Evolutionary conservation across 768 basidiomycete species (phyloP).

Genomic region (Trametes cubensis): DNA sequence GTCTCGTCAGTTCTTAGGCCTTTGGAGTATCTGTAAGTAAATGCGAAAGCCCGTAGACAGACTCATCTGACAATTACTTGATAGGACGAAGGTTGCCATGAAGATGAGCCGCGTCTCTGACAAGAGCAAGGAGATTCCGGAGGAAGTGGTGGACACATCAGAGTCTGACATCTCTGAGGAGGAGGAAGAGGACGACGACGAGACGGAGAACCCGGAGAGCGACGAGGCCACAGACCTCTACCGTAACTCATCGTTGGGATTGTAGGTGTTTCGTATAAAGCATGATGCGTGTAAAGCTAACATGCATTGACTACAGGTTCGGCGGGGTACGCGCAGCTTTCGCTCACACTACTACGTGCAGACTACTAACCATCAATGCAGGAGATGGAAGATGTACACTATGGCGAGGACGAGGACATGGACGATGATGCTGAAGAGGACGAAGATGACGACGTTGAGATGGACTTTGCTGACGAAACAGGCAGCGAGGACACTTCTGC

Average conservation of each 20-base stretch:
- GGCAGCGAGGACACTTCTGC: slow-evolving; percentile 82
- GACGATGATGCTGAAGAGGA: slow-evolving; percentile 81
- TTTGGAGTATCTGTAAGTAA: slow-evolving; percentile 81
- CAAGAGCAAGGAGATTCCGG: slow-evolving; percentile 60
- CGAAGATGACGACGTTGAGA: slow-evolving; percentile 82
- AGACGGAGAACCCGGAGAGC: slow-evolving; percentile 54
- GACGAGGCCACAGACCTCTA: slow-evolving; percentile 93
- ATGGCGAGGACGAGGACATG: slow-evolving; percentile 72
- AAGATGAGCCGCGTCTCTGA: slow-evolving; percentile 88
- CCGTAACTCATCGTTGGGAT: slow-evolving; percentile 93
- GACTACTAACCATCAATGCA: slow-evolving; percentile 36
- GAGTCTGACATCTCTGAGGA: slow-evolving; percentile 54
- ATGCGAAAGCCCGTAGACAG: not conserved
- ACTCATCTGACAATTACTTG: slow-evolving; percentile 3
- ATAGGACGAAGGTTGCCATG: slow-evolving; percentile 82
- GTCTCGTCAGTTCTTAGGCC: slow-evolving; percentile 89
- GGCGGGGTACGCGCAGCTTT: slow-evolving; percentile 66
- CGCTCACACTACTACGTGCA: not conserved
- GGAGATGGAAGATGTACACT: slow-evolving; percentile 87
- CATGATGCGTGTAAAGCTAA: not conserved
- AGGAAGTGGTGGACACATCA: slow-evolving; percentile 45
- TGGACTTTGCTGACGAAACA: slow-evolving; percentile 84
- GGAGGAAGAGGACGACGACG: slow-evolving; percentile 59
- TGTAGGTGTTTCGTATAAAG: slow-evolving; percentile 51
- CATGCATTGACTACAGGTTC: slow-evolving; percentile 45